A percentile compares a stretch with the other conserved stretches of the same genome.
Evolutionary conservation across 1,284 basidiomycete species (phyloP).

Genomic region (Apiotrichum porosum): DNA sequence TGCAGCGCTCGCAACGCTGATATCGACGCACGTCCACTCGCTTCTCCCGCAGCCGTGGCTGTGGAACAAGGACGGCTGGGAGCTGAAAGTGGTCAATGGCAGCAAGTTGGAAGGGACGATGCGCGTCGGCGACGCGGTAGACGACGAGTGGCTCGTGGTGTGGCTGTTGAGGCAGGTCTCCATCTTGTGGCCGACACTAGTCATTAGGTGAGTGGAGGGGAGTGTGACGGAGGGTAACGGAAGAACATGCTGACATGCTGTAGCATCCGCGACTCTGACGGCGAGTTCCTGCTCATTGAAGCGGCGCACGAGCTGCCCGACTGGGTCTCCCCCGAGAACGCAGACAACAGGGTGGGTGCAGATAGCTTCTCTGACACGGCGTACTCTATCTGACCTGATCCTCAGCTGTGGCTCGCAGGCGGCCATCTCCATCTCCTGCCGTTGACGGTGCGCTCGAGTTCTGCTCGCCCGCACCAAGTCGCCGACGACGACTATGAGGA

Average conservation of each 20-base stretch:
- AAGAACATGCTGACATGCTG: neutral
- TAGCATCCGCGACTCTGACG: conserved; percentile 80
- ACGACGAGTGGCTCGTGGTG: conserved; percentile 92
- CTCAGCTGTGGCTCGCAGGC: conserved; percentile 81
- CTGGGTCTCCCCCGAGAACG: conserved; percentile 88
- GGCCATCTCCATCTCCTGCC: conserved; percentile 81
- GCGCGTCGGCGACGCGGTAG: conserved; percentile 86
- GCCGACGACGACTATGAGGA: conserved; percentile 55
- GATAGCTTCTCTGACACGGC: too few species aligned
- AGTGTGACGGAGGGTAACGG: conserved; percentile 3
- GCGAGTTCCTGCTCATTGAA: conserved; percentile 94
- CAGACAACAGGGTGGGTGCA: conserved; percentile 78
- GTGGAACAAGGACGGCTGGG: conserved; percentile 85
- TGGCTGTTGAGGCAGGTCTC: conserved; percentile 78
- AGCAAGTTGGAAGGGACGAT: conserved; percentile 62
- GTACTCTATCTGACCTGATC: neutral
- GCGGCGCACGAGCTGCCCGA: conserved; percentile 82
- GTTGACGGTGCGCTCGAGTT: conserved; percentile 64
- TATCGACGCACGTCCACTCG: conserved; percentile 58
- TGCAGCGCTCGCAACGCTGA: conserved; percentile 65
- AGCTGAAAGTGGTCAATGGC: conserved; percentile 61
- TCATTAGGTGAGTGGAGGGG: conserved; percentile 52
- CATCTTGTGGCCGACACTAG: conserved; percentile 66
- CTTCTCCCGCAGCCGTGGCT: conserved; percentile 61
- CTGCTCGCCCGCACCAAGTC: conserved; percentile 55